phyloP scores from a whole-genome alignment of 2,329 filamentous ascomycete genomes.

The Clarireedia sp. region DNA sequence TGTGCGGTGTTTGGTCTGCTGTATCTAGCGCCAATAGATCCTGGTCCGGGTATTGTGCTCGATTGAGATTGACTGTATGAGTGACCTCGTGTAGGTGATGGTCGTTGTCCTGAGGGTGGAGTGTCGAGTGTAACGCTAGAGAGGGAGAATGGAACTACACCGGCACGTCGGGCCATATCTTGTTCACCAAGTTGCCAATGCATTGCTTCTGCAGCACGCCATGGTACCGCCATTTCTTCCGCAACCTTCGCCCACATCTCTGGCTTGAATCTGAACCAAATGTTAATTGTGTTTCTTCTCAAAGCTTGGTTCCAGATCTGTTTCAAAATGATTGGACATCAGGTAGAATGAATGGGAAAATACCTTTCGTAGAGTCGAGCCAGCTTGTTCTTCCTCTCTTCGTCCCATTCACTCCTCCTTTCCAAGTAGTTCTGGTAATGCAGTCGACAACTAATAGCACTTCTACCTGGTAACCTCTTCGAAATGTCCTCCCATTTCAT shows the following conservation, averaged over 20 bases:
- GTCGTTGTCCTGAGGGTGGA: constrained; percentile 32
- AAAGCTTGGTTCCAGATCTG: neutral
- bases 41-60: constrained; percentile 15
- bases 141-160: constrained; percentile 76
- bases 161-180: constrained; percentile 89
- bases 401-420: constrained; percentile 87
- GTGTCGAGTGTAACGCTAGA: constrained; percentile 47
- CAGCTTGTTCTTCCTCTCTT: constrained; percentile 95
- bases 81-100: constrained; percentile 34
- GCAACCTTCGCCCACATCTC: constrained; percentile 98
- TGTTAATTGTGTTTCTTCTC: constrained; percentile 9
- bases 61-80: constrained; percentile 25
- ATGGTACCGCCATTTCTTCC: constrained; percentile 89
- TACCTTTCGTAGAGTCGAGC: constrained; percentile 93
- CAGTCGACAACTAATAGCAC: constrained; percentile 85
- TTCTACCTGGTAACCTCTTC: constrained; percentile 80
- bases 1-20: constrained; percentile 21
- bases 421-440: constrained; percentile 98
- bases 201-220: constrained; percentile 94
- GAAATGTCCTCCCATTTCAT: constrained; percentile 99
- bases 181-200: constrained; percentile 93
- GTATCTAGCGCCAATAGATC: constrained; percentile 16
- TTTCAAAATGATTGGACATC: neutral
- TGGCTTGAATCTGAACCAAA: constrained; percentile 68
- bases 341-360: neutral